phyloP scores from a whole-genome alignment of 345 rosid species.

The Ceriops tagal region DNA sequence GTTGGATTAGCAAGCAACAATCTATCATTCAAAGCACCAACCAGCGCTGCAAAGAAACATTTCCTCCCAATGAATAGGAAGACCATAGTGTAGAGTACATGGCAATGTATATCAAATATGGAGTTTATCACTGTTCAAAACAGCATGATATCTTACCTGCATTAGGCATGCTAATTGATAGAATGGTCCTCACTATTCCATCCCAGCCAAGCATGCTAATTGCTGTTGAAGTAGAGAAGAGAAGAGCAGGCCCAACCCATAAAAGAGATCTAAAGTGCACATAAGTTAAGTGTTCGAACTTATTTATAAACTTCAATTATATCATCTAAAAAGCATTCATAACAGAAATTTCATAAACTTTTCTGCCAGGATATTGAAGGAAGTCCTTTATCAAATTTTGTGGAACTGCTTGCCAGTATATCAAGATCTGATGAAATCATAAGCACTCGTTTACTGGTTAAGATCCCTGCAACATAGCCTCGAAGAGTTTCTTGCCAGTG shows the following conservation, averaged over 20 bases:
- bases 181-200: slow-evolving; percentile 80
- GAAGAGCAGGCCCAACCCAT: slow-evolving; percentile 98
- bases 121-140: slow-evolving; percentile 1
- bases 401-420: slow-evolving; percentile 74
- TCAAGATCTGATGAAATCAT: slow-evolving; percentile 87
- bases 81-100: slow-evolving; percentile 5
- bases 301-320: slow-evolving; percentile 13
- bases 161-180: slow-evolving; percentile 81
- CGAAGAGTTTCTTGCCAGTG: slow-evolving; percentile 92
- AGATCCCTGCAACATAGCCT: slow-evolving; percentile 90
- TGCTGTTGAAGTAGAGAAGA: slow-evolving; percentile 84
- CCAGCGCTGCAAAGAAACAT: slow-evolving; percentile 53
- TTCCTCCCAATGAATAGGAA: slow-evolving; percentile 19
- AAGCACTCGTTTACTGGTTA: slow-evolving; percentile 91
- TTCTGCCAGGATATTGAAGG: slow-evolving; percentile 85
- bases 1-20: slow-evolving; percentile 77
- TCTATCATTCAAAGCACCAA: slow-evolving; percentile 93
- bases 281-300: slow-evolving; percentile 50
- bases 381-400: slow-evolving; percentile 84
- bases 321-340: neutral
- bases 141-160: slow-evolving; percentile 52
- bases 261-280: slow-evolving; percentile 82
- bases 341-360: slow-evolving; percentile 3
- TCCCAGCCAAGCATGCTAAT: slow-evolving; percentile 95
- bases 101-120: slow-evolving; percentile 6